phyloP scores from a whole-genome alignment of 2,329 filamentous ascomycete species.

The Xylaria multiplex region DNA sequence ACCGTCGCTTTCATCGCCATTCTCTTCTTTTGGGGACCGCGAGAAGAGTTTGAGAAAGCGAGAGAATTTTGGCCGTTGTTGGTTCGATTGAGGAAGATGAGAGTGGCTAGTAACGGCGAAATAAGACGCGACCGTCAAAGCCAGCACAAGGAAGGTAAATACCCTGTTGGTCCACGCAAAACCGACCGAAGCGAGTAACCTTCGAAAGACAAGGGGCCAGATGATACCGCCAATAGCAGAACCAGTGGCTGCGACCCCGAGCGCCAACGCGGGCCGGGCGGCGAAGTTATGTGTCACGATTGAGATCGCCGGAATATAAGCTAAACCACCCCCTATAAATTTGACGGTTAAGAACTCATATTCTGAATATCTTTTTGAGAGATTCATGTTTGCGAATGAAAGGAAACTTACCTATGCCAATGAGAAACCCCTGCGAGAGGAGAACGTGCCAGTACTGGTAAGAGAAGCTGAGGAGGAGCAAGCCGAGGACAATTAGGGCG shows the following conservation, averaged over 20 bases:
- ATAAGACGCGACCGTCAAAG: conserved; percentile 15
- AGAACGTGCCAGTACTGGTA: conserved; percentile 26
- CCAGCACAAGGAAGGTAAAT: conserved; percentile 50
- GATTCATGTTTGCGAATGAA: no score
- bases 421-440: conserved; percentile 25
- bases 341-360: no score
- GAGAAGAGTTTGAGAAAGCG: neutral
- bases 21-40: neutral
- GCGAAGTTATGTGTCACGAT: conserved; percentile 34
- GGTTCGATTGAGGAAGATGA: no score
- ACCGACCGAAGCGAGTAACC: conserved; percentile 55
- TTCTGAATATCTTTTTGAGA: no score
- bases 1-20: no score
- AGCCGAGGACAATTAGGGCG: conserved; percentile 41
- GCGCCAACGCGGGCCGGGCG: conserved; percentile 22
- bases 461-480: conserved; percentile 51
- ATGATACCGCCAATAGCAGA: conserved; percentile 40
- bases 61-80: no score
- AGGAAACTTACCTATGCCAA: conserved; percentile 32
- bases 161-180: conserved; percentile 60
- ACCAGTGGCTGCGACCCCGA: conserved; percentile 34
- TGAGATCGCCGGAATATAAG: conserved; percentile 37
- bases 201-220: conserved; percentile 52
- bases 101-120: conserved; percentile 1
- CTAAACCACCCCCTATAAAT: conserved; percentile 22